These are phyloP conservation scores for Skeletonema costatum DNA, from an alignment of 108 stramenopile species.

Conservation along the genomic window DNA sequence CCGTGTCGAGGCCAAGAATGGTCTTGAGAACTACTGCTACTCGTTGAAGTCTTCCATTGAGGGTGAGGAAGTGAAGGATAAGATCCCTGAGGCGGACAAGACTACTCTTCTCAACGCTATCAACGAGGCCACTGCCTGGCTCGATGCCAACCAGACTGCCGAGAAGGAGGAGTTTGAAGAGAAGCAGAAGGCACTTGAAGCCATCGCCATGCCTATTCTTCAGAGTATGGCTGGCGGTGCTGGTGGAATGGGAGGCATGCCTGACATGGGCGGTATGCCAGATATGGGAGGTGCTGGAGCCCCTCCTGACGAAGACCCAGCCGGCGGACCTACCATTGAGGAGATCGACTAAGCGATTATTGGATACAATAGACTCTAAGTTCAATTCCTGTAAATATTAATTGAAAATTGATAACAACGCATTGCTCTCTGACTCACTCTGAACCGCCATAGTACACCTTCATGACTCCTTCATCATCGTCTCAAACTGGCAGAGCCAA, in stretches of 20 bases:
- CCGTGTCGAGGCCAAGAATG: slow-evolving; percentile 97
- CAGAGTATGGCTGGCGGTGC: slow-evolving; percentile 62
- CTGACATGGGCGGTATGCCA: slow-evolving; percentile 76
- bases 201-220: slow-evolving; percentile 91
- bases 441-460: too few relatives aligned
- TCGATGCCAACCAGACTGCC: slow-evolving; percentile 91
- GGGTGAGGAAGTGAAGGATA: slow-evolving; percentile 86
- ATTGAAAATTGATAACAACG: background rate
- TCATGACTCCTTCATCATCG: too few relatives aligned
- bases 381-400: background rate
- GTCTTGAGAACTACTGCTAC: slow-evolving; percentile 97
- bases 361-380: background rate
- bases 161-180: slow-evolving; percentile 98
- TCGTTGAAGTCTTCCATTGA: slow-evolving; percentile 90
- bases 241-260: slow-evolving; percentile 58
- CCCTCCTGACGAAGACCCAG: slow-evolving; percentile 74
- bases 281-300: slow-evolving; percentile 74
- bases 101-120: slow-evolving; percentile 77
- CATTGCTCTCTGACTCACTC: too few relatives aligned
- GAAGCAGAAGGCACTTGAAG: slow-evolving; percentile 97
- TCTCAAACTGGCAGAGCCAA: too few relatives aligned
- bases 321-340: slow-evolving; percentile 90
- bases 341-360: slow-evolving; percentile 69
- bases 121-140: slow-evolving; percentile 91
- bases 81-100: slow-evolving; percentile 88